A percentile compares a stretch with the other conserved stretches of the same genome.
phyloP scores from a whole-genome alignment of 2,329 filamentous ascomycete species.

The Xylariaceae sp. region DNA sequence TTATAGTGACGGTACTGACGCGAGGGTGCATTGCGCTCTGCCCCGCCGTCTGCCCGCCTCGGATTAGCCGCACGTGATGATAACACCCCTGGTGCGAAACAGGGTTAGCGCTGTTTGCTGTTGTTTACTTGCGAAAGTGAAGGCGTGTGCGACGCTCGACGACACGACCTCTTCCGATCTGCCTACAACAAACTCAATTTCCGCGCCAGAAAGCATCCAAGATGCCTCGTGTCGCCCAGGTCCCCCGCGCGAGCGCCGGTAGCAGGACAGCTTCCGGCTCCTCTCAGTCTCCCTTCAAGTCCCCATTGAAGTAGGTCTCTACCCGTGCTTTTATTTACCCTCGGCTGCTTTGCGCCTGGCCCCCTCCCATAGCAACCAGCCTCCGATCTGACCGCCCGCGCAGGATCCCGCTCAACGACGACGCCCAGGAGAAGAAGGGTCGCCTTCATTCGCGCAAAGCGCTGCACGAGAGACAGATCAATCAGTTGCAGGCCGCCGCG shows the following conservation, averaged over 20 bases:
- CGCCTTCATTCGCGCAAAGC: constrained; percentile 82
- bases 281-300: constrained; percentile 47
- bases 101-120: background rate
- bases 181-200: constrained; percentile 5
- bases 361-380: constrained; percentile 3
- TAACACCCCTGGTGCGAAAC: no score
- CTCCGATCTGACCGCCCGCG: constrained; percentile 4
- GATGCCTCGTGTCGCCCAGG: constrained; percentile 54
- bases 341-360: constrained; percentile 3
- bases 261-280: constrained; percentile 41
- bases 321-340: constrained; percentile 7
- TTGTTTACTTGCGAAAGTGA: constrained; percentile 4
- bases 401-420: constrained; percentile 94
- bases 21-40: no score
- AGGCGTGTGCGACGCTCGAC: constrained; percentile 3
- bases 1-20: no score
- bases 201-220: constrained; percentile 19
- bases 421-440: constrained; percentile 83
- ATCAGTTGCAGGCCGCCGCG: constrained; percentile 77
- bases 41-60: no score
- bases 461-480: constrained; percentile 83
- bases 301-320: constrained; percentile 46
- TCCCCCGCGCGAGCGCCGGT: constrained; percentile 39
- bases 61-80: no score
- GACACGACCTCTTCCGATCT: constrained; percentile 11